Evolutionary conservation across 2,329 filamentous ascomycete species (phyloP).

Genomic region (Xylariaceae sp.): DNA sequence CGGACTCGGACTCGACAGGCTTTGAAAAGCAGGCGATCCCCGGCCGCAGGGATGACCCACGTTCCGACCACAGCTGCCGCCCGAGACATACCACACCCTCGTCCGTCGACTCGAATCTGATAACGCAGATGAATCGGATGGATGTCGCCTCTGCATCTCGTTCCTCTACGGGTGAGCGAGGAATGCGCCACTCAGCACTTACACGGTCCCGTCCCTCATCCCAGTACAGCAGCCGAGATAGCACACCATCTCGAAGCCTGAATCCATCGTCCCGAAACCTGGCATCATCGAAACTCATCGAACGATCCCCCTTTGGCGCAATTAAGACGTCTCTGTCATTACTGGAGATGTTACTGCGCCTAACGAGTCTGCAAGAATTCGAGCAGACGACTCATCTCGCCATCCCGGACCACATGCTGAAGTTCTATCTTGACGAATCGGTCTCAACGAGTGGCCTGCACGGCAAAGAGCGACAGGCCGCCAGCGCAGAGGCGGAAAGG

Average conservation of each 20-base stretch:
- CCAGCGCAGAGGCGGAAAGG: conserved; percentile 42
- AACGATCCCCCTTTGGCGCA: conserved; percentile 46
- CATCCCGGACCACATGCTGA: conserved; percentile 82
- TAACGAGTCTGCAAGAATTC: conserved; percentile 85
- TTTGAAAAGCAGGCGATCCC: conserved; percentile 16
- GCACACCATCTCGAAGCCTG: not conserved
- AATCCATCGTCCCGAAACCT: not conserved
- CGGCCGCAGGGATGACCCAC: conserved; percentile 7
- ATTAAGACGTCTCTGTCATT: conserved; percentile 61
- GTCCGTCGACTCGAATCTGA: conserved; percentile 29
- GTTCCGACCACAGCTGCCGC: conserved; percentile 3
- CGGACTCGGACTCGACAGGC: conserved; percentile 26
- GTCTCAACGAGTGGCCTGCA: conserved; percentile 48
- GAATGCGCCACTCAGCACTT: conserved; percentile 5
- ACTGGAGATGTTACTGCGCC: conserved; percentile 80
- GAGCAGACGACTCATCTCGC: conserved; percentile 85
- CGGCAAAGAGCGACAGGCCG: conserved; percentile 41
- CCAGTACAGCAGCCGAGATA: not conserved
- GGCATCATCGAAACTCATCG: conserved; percentile 30
- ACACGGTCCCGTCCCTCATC: not conserved
- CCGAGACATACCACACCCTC: conserved; percentile 19
- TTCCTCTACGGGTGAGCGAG: conserved; percentile 21
- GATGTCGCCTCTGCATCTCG: conserved; percentile 39
- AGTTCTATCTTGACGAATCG: conserved; percentile 69
- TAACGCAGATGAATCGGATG: conserved; percentile 34